These are phyloP conservation scores for Colletotrichum sp. DNA, from an alignment of 2,329 filamentous ascomycete genomes.

Conservation along the genomic window DNA sequence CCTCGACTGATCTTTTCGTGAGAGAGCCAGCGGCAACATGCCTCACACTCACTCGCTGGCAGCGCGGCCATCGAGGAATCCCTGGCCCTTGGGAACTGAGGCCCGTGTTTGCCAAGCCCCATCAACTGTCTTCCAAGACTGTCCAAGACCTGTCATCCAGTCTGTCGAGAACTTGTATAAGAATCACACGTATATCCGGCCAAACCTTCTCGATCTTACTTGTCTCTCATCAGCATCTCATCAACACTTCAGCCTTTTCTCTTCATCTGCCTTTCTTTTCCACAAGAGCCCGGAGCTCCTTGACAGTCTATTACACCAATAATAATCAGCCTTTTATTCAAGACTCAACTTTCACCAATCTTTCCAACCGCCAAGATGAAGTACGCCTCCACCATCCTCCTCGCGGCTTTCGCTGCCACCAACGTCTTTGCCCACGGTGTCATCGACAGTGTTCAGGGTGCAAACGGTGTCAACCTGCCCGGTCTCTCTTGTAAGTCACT, in stretches of 20 bases:
- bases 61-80: background rate
- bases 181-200: slow-evolving; percentile 7
- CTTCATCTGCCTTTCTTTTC: slow-evolving; percentile 18
- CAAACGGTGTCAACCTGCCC: slow-evolving; percentile 67
- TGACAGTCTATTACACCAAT: background rate
- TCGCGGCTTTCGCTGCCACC: slow-evolving; percentile 40
- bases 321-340: background rate
- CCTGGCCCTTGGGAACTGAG: background rate
- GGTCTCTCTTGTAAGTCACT: slow-evolving; percentile 45
- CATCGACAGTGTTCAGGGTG: slow-evolving; percentile 59
- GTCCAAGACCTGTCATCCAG: slow-evolving; percentile 17
- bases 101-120: slow-evolving; percentile 15
- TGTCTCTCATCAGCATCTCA: slow-evolving; percentile 13
- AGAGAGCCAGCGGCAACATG: slow-evolving; percentile 6
- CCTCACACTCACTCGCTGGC: background rate
- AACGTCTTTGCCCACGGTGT: slow-evolving; percentile 63
- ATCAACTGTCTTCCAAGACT: slow-evolving; percentile 11
- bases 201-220: background rate
- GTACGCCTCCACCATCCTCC: slow-evolving; percentile 37
- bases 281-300: slow-evolving; percentile 21
- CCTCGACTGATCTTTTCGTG: slow-evolving; percentile 19
- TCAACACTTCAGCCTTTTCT: slow-evolving; percentile 10
- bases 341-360: slow-evolving; percentile 3
- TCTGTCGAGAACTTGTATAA: slow-evolving; percentile 17
- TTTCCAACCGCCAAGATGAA: slow-evolving; percentile 19